Percentiles rank a stretch among this genome's conserved stretches.
Evolutionary conservation across 805 yeast genomes (phyloP).

Genomic region (Candida anglica): DNA sequence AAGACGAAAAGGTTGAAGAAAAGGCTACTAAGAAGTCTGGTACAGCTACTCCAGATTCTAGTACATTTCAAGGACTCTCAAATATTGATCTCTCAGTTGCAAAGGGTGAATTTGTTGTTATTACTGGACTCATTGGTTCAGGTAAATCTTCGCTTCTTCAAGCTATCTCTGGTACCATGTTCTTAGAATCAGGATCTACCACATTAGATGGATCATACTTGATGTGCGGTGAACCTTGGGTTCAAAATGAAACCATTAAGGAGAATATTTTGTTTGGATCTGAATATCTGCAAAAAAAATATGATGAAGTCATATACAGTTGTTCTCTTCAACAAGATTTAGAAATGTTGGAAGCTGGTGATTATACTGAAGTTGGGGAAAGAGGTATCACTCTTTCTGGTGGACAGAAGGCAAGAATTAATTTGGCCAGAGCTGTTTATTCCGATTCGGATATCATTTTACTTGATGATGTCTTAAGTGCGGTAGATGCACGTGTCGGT

Average conservation of each 20-base stretch:
- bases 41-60: conserved; percentile 10
- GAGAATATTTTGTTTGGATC: conserved; percentile 30
- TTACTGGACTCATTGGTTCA: conserved; percentile 34
- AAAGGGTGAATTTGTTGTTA: conserved; percentile 32
- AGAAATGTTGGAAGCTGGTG: conserved; percentile 30
- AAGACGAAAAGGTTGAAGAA: conserved; percentile 1
- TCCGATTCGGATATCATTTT: conserved; percentile 25
- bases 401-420: conserved; percentile 35
- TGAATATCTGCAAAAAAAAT: conserved; percentile 16
- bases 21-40: not conserved
- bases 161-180: conserved; percentile 38
- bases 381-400: conserved; percentile 35
- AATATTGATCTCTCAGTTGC: conserved; percentile 20
- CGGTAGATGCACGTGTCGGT: conserved; percentile 37
- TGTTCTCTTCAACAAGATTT: conserved; percentile 30
- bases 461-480: conserved; percentile 33
- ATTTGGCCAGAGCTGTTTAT: conserved; percentile 34
- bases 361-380: conserved; percentile 34
- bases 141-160: conserved; percentile 34
- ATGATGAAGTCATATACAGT: conserved; percentile 22
- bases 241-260: conserved; percentile 30
- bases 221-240: conserved; percentile 34
- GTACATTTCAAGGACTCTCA: conserved; percentile 23
- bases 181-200: conserved; percentile 23
- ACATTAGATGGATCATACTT: conserved; percentile 25